Base-by-base conservation (phyloP, 2,329 filamentous ascomycete species). In the Thermothelomyces thermophilus region DNA sequence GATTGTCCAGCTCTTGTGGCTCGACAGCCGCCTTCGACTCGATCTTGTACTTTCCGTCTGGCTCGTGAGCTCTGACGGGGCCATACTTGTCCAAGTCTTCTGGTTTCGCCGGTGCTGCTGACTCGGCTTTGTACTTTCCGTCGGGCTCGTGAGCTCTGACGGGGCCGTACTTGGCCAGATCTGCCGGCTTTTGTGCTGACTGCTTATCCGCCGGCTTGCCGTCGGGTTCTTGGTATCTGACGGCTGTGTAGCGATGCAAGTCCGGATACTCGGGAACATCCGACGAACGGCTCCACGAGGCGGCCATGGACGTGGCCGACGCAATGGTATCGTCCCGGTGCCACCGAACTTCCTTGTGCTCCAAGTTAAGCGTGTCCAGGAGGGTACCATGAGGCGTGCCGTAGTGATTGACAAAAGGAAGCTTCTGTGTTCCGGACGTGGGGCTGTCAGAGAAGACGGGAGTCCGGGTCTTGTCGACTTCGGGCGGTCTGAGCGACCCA, bases 81-180 rank as follows among this genome's bases (percentile, higher is more conserved):
- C 36, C 56, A 45, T 72, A 72, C 35, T 68, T 61, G 48, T 66
- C 56, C 40, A 76, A 59, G 41, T 77, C 73, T 2, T 42, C 6
- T 2, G 30, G 28, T 3, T 14, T n/a, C 10, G 13, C 16, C 16
- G 16, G 11, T 8, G 41, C 3, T 6, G 13, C 41, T 5, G 41
- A 8, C 5, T 14, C 11, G 11, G 24, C 7, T 17, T 42, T 53
- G 31, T 54, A 53, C 13, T 73, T 63, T 20, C 43, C 43, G 17
- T 46, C 43, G 3, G 43, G 54, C n/a, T 56, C 45, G 17, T 48
- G 41, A 6, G 35, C 30, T 14, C 22, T 41, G 22, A 52, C 58
- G 2, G 62, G 50, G 3, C 39, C 56, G 46, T 73, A 73, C 37
- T 68, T 60, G 50, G 65, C 56, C 39, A 76, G 59, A 40, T 77